Conservation (phyloP, 2,329 filamentous ascomycete species). For the Cladosporium sphaerospermum region DNA sequence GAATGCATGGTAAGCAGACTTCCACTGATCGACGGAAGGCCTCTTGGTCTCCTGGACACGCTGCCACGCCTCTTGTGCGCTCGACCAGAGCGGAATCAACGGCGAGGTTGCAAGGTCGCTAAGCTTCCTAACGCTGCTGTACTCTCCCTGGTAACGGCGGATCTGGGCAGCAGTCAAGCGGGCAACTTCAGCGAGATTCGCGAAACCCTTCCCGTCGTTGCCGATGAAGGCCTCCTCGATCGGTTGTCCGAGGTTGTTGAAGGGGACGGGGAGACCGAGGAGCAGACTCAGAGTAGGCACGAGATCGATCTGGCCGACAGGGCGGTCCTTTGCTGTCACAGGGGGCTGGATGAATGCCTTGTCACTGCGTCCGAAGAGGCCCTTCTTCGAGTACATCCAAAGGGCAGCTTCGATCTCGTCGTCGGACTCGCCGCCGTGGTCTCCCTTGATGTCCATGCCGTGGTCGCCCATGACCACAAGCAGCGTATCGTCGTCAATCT, state of each 20-base stretch:
- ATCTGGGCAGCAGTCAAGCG: constrained; percentile 78
- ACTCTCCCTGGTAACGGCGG: constrained; percentile 79
- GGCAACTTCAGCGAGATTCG: constrained; percentile 70
- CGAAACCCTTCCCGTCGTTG: constrained; percentile 60
- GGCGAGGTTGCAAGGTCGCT: constrained; percentile 53
- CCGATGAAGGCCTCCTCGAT: constrained; percentile 92
- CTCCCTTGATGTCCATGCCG: constrained; percentile 94
- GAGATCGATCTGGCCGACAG: constrained; percentile 83
- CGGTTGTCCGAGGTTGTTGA: constrained; percentile 87
- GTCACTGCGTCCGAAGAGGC: constrained; percentile 71
- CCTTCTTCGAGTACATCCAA: constrained; percentile 96
- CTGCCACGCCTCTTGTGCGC: constrained; percentile 51
- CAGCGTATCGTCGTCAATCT: constrained; percentile 77
- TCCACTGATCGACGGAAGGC: constrained; percentile 31
- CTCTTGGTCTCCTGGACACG: constrained; percentile 35
- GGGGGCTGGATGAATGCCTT: constrained; percentile 53
- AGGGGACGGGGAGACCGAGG: constrained; percentile 86
- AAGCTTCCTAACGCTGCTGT: constrained; percentile 66
- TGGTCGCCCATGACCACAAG: constrained; percentile 98
- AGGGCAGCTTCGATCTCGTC: constrained; percentile 90
- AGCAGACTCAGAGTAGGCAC: constrained; percentile 87
- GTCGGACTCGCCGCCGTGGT: constrained; percentile 96
- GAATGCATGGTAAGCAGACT: constrained; percentile 52
- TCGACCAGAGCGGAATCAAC: constrained; percentile 50
- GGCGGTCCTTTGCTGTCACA: constrained; percentile 67